phyloP scores from a whole-genome alignment of 164 flowering plant genomes.

The Stephania yunnanensis region DNA sequence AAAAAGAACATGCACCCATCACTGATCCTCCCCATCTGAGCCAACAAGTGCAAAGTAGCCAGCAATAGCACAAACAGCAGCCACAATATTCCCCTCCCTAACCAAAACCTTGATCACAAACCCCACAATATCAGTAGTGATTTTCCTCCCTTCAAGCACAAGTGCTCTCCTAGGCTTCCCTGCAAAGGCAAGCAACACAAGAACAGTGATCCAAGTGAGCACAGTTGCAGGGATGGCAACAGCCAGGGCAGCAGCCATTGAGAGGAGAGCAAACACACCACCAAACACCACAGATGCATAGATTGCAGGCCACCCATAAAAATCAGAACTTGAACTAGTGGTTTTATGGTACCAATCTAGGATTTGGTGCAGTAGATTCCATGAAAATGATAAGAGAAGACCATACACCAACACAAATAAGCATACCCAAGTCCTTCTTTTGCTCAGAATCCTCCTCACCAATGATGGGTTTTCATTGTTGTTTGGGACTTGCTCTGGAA shows the following conservation, averaged over 20 bases:
- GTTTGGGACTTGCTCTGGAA: not conserved
- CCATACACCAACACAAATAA: conserved; percentile 24
- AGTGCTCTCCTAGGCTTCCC: conserved; percentile 62
- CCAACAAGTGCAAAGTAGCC: conserved; percentile 30
- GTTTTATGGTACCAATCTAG: conserved; percentile 28
- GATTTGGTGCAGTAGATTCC: conserved; percentile 48
- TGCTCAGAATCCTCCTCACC: conserved; percentile 38
- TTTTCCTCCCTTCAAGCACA: conserved; percentile 48
- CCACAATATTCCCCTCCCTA: conserved; percentile 38
- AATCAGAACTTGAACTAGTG: conserved; percentile 11
- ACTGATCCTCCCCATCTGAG: conserved; percentile 3
- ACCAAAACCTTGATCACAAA: conserved; percentile 35
- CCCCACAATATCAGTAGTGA: conserved; percentile 51
- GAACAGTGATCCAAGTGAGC: conserved; percentile 66
- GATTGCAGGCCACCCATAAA: conserved; percentile 26
- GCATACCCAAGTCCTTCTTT: conserved; percentile 63
- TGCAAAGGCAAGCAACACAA: conserved; percentile 57
- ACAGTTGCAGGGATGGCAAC: conserved; percentile 54
- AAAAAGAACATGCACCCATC: too few species aligned
- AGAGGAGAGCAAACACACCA: conserved; percentile 22
- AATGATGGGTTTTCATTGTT: not conserved
- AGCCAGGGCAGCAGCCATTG: conserved; percentile 28
- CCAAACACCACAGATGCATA: conserved; percentile 27
- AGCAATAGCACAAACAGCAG: conserved; percentile 40
- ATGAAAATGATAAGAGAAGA: conserved; percentile 33